Evolutionary conservation across 495 filamentous ascomycete species (phyloP), one percentile per base, ranked within the genome.

Genomic region (Hypoxylon subgilvum): DNA sequence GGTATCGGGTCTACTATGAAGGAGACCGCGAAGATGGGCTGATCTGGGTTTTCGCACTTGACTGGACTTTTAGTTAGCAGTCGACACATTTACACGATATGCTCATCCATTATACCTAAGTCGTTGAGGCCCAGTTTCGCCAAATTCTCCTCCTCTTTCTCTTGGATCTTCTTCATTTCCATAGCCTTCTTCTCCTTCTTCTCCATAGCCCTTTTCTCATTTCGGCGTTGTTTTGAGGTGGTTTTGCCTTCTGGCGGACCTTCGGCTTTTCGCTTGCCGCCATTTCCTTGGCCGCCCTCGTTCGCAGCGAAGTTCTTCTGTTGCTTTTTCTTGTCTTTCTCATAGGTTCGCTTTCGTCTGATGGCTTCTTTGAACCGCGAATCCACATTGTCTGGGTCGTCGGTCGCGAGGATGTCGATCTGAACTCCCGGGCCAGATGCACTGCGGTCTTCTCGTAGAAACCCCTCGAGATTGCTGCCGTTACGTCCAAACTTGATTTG

Each of bases 381-480:
- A 52, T 87, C 80, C 34, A 83, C 69, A 34, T 70, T 71, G 0
- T 74, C 68, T 5, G 30, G 46, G 34, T 73, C 64, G 10, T 48
- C 35, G 9, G 19, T 22, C 17, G 76, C 66, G 32, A 89, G 52
- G 2, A 77, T 59, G 6, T 72, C 66, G 12, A 96, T 67, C 32
- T 82, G 76, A 14, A 88, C 64, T 50, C 82, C 81, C 2, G 78
- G 69, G 2, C 78, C 75, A 55, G 70, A 78, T 8, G 46, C 12
- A 17, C 47, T 61, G 9, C 72, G 73, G 63, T 94, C 90, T 41
- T 78, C 79, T 51, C 87, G 87, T 18, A 98, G 64, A 21, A 73
- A 74, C 9, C 89, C 94, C 66, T 97, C 93, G 0, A 96, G 70
- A 28, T 78, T 80, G 0, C 72, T 74, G 49, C 69, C 72, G 17